These are phyloP conservation scores for Termitomyces sp. DNA, from an alignment of 768 basidiomycete species.

Conservation along the genomic window DNA sequence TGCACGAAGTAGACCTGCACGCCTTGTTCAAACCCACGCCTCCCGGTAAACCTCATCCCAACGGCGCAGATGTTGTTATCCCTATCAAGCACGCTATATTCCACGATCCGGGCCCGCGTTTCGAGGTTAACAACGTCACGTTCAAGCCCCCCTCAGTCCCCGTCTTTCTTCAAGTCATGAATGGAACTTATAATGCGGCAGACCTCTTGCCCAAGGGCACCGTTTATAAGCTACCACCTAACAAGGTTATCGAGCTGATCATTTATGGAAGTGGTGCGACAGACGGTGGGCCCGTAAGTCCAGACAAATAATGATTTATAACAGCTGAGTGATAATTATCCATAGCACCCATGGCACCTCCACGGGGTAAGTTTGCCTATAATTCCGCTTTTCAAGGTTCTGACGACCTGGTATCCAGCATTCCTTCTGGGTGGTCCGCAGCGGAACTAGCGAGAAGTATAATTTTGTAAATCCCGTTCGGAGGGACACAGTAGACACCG, in stretches of 20 bases:
- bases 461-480: not conserved
- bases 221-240: constrained; percentile 37
- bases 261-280: not conserved
- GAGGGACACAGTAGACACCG: constrained; percentile 2
- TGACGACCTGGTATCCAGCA: not conserved
- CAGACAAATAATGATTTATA: not conserved
- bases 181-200: constrained; percentile 32
- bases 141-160: constrained; percentile 31
- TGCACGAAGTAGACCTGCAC: not conserved
- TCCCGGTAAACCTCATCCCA: not conserved
- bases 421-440: not conserved
- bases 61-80: constrained; percentile 4
- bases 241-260: constrained; percentile 40
- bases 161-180: constrained; percentile 27
- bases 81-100: constrained; percentile 1
- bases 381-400: not conserved
- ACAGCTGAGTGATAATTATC: not conserved
- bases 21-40: not conserved
- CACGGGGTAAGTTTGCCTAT: not conserved
- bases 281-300: constrained; percentile 2
- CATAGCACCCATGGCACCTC: constrained; percentile 1
- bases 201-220: constrained; percentile 35
- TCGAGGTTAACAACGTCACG: constrained; percentile 24
- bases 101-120: constrained; percentile 7
- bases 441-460: not conserved